Evolutionary conservation across 257 asterid species (phyloP), one percentile per base, ranked within the genome.

Genomic region (Nicotiana attenuata): DNA sequence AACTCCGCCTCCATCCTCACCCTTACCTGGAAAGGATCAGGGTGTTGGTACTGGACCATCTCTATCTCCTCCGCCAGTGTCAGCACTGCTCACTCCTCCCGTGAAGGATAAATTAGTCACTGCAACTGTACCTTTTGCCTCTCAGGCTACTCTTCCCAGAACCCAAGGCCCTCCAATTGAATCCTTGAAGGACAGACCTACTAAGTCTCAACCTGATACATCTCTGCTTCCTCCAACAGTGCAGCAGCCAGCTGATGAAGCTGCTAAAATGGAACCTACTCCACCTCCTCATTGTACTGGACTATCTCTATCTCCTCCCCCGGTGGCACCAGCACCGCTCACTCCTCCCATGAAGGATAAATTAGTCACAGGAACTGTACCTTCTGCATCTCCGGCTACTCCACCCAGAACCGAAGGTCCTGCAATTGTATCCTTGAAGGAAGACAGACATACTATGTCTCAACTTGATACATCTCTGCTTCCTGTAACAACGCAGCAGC

Each of bases 341-440:
- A 84, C 90, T 77, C 88, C 88, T 68, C 81, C 88, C 24, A 45
- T 83, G 83, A 82, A 85, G 85, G 92, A 92, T 73, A 86, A 85
- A 73, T 47, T 66, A 61, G 76, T 82, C 31, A 85, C 83, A 64
- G 81, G 65, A 45, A 76, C 73, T 80, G 73, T 81, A 83, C 64
- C 57, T 73, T 68, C 81, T 68, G 85, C 82, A 55, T 67, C 84
- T 84, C 76, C 15, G 6, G 47, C 64, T 59, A 9, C 80, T 84
- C 65, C 78, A 81, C 83, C 85, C 56, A 65, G 45, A 73, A 24
- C 64, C 52, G 65, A 65, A 50, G 76, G 29, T 64, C 73, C 47
- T 45, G 20, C 77, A 80, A 55, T 80, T 45, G 61, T 41, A 45
- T 64, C 75, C n/a, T 65, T 53, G 64, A 80, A 64, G 77, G 78